phyloP scores from a whole-genome alignment of 306 rosid genomes.

The Inga oerstediana region DNA sequence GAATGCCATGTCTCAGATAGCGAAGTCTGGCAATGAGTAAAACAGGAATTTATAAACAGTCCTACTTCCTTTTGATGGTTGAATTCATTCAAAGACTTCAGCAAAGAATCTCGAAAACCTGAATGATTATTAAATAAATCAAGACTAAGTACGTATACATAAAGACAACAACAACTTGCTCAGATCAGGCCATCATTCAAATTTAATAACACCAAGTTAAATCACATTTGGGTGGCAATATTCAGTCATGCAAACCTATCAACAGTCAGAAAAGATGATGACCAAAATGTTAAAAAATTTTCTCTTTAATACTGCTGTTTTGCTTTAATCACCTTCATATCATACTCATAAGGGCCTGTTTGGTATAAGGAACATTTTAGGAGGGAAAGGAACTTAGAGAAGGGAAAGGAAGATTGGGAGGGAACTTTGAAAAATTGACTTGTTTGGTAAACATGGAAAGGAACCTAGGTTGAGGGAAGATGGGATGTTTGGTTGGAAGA shows the following conservation, averaged over 20 bases:
- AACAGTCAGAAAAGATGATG: slow-evolving; percentile 6
- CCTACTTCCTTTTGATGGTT: slow-evolving; percentile 64
- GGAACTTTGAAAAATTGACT: too few relatives aligned
- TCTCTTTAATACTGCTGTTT: slow-evolving; percentile 4
- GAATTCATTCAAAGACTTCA: slow-evolving; percentile 67
- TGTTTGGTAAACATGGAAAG: too few relatives aligned
- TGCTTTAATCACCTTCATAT: neutral
- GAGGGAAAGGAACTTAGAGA: too few relatives aligned
- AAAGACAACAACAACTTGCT: neutral
- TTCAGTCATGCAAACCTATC: slow-evolving; percentile 19
- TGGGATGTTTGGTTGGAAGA: too few relatives aligned
- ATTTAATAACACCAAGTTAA: slow-evolving; percentile 21
- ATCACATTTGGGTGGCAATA: slow-evolving; percentile 20
- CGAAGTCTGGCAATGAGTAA: slow-evolving; percentile 89
- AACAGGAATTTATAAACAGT: slow-evolving; percentile 82
- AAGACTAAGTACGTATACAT: slow-evolving; percentile 1
- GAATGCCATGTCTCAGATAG: slow-evolving; percentile 81
- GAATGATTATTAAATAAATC: slow-evolving; percentile 36
- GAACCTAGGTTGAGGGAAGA: too few relatives aligned
- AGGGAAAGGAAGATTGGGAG: too few relatives aligned
- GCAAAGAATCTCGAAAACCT: slow-evolving; percentile 85
- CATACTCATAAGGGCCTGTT: neutral
- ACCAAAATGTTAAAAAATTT: neutral
- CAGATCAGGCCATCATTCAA: slow-evolving; percentile 17
- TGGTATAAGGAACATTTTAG: too few relatives aligned